Evolutionary conservation across 1,284 basidiomycete genomes (phyloP), one percentile per base, ranked within the genome.

Genomic region (Tilletia setariae): DNA sequence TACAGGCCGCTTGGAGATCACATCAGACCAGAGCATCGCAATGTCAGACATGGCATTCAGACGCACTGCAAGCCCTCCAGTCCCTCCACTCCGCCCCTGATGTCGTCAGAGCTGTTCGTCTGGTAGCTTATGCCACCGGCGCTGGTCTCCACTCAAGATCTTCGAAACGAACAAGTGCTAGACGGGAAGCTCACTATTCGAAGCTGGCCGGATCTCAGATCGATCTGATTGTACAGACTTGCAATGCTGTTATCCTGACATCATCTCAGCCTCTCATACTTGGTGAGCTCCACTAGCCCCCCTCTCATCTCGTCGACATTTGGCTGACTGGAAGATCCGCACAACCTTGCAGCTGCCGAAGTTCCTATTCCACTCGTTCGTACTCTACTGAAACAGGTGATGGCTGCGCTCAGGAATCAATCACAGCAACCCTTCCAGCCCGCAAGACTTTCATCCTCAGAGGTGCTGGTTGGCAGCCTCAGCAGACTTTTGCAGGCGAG

Each of bases 1-100:
- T 66, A 11, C 65, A 66, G 53, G 7, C 43, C n/a, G 32, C 46
- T 8, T 66, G 65, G 65, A 28, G 65, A 30, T 46, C 44, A 6
- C 51, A 35, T 21, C 40, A 23, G 11, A 32, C 23, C 4, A 13
- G 30, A 13, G 15, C 11, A 19, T 13, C 19, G 6, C 46, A 30
- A 23, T 9, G 15, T 11, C 13, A 3, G 49, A 19, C 8, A 2
- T 66, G 30, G 65, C 9, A 43, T 28, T 6, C 28, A 4, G 51
- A 66, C 6, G 44, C 32, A 19, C 3, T 21, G 1, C 19, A 49
- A 8, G 49, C 49, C 28, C 42, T 32, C 21, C 25, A 13, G 30
- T 11, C 35, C 11, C 49, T 53, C 21, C 16, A 32, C 35, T 35
- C 49, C 30, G 2, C 47, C 19, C 19, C 19, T 11, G 30, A 32